phyloP scores from a whole-genome alignment of 139 green algal genomes.

The Chlorella sp. region DNA sequence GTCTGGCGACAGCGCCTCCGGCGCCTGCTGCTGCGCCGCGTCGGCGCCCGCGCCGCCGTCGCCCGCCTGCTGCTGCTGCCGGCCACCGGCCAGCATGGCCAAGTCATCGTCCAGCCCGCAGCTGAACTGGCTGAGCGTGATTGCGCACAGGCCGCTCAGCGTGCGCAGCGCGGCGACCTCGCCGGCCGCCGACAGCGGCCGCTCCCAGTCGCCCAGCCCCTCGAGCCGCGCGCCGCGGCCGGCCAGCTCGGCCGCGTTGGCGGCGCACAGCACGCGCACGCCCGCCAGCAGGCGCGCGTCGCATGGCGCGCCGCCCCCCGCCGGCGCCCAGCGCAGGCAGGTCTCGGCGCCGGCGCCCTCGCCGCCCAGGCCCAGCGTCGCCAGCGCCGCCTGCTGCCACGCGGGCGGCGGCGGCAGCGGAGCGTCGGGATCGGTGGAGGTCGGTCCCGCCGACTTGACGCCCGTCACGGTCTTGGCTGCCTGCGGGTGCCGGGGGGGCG shows the following conservation, averaged over 20 bases:
- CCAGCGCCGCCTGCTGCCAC: constrained; percentile 51
- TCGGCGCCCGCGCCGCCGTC: neutral
- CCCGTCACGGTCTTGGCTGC: constrained; percentile 44
- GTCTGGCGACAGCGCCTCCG: constrained; percentile 35
- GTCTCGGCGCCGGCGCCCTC: constrained; percentile 45
- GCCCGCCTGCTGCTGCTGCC: neutral
- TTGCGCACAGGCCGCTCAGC: constrained; percentile 52
- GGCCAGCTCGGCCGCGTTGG: constrained; percentile 42
- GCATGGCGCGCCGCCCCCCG: constrained; percentile 1
- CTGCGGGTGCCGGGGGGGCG: constrained; percentile 23
- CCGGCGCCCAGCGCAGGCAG: neutral
- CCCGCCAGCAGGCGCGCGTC: constrained; percentile 64
- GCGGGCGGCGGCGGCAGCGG: constrained; percentile 39
- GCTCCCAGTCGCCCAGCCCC: constrained; percentile 33
- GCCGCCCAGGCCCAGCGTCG: constrained; percentile 42
- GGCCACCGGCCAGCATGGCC: constrained; percentile 34
- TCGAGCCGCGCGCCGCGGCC: constrained; percentile 21
- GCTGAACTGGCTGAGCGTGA: constrained; percentile 60
- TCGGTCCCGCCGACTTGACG: constrained; percentile 35
- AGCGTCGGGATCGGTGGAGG: neutral
- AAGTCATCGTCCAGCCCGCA: constrained; percentile 57
- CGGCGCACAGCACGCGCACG: constrained; percentile 50
- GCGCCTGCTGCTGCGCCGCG: neutral
- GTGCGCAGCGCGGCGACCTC: constrained; percentile 52
- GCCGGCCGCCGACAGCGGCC: constrained; percentile 33